Base-by-base conservation (phyloP, 176 grass and related monocot genomes). In the Cocos nucifera region DNA sequence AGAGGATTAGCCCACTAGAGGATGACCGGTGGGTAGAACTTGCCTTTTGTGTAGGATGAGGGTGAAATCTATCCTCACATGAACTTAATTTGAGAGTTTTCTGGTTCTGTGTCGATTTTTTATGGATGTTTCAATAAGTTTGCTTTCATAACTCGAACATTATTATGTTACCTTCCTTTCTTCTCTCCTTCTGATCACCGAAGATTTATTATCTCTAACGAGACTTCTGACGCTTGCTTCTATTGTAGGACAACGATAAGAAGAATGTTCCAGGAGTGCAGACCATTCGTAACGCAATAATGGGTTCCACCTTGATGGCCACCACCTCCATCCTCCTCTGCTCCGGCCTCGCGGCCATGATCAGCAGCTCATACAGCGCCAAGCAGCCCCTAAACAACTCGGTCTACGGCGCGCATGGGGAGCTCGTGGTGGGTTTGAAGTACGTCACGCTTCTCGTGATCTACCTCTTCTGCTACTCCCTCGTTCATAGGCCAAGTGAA, bases 381-480 rank as follows among this genome's bases (percentile, higher is more conserved):
- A 98, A 92, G 81, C 78, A 81, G 56, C 93, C 93, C 23, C 69
- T 98, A 0, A 88, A 83, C 67, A 87, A 98, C 60, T 12, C 84
- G 23, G 78, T 92, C 12, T 81, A 88, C 62, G 93, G 93, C 48
- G 93, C 87, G 6, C 93, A 98, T 63, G 93, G 87, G 57, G 87
- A 98, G 81, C 83, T 92, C 84, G 88, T 88, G 84, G 70, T 97
- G 56, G 82, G 87, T 65, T 84, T 97, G 75, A 97, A 97, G 74
- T 97, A 97, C 73, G 93, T 88, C 1, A 73, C 75, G 23, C 78
- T 97, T 50, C 81, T 97, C 59, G 59, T 97, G 16, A 8, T 86
- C 73, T 88, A 88, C 76, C 67, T 98, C 75, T 71, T 98, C 76
- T 98, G 76, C 84, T 81, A 92, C 81, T 83, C 87, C 51, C 81